Evolutionary conservation across 805 yeast genomes (phyloP), one percentile per base, ranked within the genome.

Genomic region (Debaryomyces prosopidis): DNA sequence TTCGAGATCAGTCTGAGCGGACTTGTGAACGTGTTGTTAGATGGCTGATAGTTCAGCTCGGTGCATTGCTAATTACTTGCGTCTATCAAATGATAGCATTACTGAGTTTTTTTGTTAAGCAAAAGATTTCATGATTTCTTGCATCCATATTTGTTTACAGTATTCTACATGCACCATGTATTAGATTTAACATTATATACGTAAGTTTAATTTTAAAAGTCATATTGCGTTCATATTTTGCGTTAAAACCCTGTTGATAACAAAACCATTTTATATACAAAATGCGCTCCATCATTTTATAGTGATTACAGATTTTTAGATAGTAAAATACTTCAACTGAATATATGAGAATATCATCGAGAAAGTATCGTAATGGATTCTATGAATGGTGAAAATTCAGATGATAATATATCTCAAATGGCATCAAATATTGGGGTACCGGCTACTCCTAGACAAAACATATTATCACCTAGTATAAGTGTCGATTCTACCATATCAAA

Each of bases 1-100:
- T 63, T 40, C 33, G 67, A 36, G 63, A 63, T 39, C 49, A 56
- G 26, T 51, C 58, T 12, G 68, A 63, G 42, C 28, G 51, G n/a
- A 56, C 62, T 6, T 55, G 59, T 39, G 55, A 48, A 19, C 44
- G 47, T 12, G 64, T 61, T 4, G 46, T 58, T 1, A 33, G 44
- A 40, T 63, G 64, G 64, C 46, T 54, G 52, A 19, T 55, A 18
- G 44, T 60, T 8, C 65, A 59, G 42, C 35, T 51, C 1, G 51
- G 41, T 28, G 55, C 54, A 2, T 39, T 59, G 10, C 14, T 53
- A 7, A 8, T 55, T 8, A 47, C 51, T 4, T 53, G 63, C 28
- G 27, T 53, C 5, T 62, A 58, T 45, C 66, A 63, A 47, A 16
- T 60, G 17, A 18, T 57, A 7, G 43, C 53, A 3, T 41, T 52